phyloP scores from a whole-genome alignment of 2,329 filamentous ascomycete genomes.

The Juglanconis sp. region DNA sequence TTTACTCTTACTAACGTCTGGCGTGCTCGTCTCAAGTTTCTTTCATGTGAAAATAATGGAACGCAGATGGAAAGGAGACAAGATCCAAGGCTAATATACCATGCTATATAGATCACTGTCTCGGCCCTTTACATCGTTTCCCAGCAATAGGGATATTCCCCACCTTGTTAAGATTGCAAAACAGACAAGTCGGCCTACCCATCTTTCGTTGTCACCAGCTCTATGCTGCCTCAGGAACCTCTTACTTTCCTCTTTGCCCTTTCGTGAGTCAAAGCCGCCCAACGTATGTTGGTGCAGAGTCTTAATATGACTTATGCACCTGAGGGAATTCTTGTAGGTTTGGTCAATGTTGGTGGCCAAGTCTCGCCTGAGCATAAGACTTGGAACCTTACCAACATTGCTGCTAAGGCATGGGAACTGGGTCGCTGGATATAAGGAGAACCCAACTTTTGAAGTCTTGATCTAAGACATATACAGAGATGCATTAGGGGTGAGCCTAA shows the following conservation, averaged over 20 bases:
- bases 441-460: slow-evolving; percentile 36
- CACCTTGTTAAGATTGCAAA: slow-evolving; percentile 32
- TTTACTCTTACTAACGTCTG: too few species aligned
- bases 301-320: slow-evolving; percentile 36
- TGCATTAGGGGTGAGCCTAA: too few species aligned
- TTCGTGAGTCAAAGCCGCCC: slow-evolving; percentile 48
- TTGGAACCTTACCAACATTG: slow-evolving; percentile 44
- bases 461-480: slow-evolving; percentile 21
- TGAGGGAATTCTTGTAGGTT: slow-evolving; percentile 42
- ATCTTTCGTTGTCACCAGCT: slow-evolving; percentile 47
- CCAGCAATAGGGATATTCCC: slow-evolving; percentile 45
- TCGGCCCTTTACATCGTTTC: slow-evolving; percentile 45
- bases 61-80: too few species aligned
- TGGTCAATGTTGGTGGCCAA: slow-evolving; percentile 43
- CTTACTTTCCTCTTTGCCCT: slow-evolving; percentile 45
- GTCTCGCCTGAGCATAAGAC: slow-evolving; percentile 38
- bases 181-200: slow-evolving; percentile 33
- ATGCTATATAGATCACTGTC: slow-evolving; percentile 36
- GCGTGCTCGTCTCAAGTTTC: too few species aligned
- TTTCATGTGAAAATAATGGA: too few species aligned
- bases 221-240: slow-evolving; percentile 44
- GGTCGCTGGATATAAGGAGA: slow-evolving; percentile 35
- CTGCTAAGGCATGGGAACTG: slow-evolving; percentile 40
- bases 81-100: too few species aligned
- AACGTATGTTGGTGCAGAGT: slow-evolving; percentile 46